Conservation (phyloP, 768 basidiomycete species). For the Rhodotorula taiwanensis region DNA sequence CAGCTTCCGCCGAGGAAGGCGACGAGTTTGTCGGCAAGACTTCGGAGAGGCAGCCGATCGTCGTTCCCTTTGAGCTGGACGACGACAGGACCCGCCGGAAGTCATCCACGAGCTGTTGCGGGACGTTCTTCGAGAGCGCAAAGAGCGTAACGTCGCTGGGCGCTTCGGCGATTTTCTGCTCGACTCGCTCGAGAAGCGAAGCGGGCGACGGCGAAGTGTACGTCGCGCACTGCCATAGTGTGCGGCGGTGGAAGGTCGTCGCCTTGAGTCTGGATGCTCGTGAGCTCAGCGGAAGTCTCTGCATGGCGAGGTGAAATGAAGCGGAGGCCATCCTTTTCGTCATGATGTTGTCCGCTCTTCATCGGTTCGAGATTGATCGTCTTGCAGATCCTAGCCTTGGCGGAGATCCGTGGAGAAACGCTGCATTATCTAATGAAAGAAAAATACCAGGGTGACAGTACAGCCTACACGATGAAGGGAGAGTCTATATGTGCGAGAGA, state of each 20-base stretch:
- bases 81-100: neutral
- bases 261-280: no score
- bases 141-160: neutral
- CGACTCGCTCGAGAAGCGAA: slow-evolving; percentile 11
- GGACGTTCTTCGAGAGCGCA: slow-evolving; percentile 30
- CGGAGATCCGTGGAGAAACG: no score
- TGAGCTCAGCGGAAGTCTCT: no score
- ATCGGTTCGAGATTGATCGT: no score
- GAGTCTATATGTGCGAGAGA: no score
- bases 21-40: neutral
- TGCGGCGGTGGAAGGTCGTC: neutral
- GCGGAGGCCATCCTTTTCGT: no score
- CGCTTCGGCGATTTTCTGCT: neutral
- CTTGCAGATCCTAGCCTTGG: no score
- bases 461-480: no score
- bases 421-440: no score
- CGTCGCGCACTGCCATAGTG: slow-evolving; percentile 21
- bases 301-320: no score
- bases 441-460: no score
- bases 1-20: neutral
- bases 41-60: slow-evolving; percentile 24
- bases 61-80: neutral
- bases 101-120: slow-evolving; percentile 8
- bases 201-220: slow-evolving; percentile 4
- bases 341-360: no score